Base-by-base conservation (phyloP, 495 filamentous ascomycete genomes). In the Halenospora varia region DNA sequence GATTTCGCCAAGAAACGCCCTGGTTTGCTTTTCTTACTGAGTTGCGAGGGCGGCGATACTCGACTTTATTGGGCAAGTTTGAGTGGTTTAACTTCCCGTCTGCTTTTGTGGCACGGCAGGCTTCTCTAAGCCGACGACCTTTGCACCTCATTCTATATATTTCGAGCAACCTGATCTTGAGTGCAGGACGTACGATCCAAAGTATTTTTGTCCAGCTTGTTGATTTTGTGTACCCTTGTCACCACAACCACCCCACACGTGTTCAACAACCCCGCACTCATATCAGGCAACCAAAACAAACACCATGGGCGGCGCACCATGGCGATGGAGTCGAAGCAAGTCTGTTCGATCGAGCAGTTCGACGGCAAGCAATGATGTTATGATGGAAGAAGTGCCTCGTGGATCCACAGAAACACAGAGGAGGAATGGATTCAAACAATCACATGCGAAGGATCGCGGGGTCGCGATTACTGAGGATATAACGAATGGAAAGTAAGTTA, bases 401-500 rank as follows among this genome's bases (percentile, higher is more conserved):
- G 29, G 29, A 10, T 58, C 56, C 1, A 52, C 48, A 3, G 56
- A 58, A 23, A 46, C 56, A 1, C 23, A 46, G 19, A 18, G 48
- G 19, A 47, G 48, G 6, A 58, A 58, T 39, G 40, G 48, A 2
- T 47, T 46, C 48, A 2, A 15, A 3, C 48, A 58, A 29, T 60
- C 57, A 20, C 10, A 10, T 13, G 22, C 23, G 8, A 41, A 25
- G 13, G 52, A 55, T n/a, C 57, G 24, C 13, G 47, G 51, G 1
- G 26, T 26, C 8, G 29, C 44, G 10, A 55, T 60, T 19, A 29
- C 42, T 17, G 51, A 60, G 22, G 57, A 60, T 23, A 49, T 60
- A 4, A 55, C 19, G 17, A 60, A 55, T 39, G 51, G 57, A 55
- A 44, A 55, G 57, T 55, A 44, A 44, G 57, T 45, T n/a, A 17